Evolutionary conservation across 2,329 filamentous ascomycete species (phyloP), one percentile per base, ranked within the genome.

Genomic region (Fonsecaea monophora): DNA sequence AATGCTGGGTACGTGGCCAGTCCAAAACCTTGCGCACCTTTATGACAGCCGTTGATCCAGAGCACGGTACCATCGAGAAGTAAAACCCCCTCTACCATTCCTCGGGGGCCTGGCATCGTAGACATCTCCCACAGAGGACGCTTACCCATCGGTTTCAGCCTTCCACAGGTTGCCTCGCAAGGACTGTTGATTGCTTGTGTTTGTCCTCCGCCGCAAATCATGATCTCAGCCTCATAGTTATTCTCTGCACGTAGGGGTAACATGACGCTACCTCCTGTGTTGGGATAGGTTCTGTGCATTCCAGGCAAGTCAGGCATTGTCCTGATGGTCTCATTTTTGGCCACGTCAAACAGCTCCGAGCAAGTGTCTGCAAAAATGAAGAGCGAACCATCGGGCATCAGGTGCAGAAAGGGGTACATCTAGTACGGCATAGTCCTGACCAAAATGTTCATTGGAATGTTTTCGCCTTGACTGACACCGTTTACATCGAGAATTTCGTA

Each of bases 321-420:
- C 64, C 81, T 81, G 62, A 83, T 77, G 12, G 82, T 80, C 3
- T 74, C 75, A 65, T 82, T 82, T 53, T 76, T 77, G 40, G 71
- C 75, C 30, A 85, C 81, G 71, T 86, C 82, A 75, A 87, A 87
- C 62, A 84, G 78, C 71, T 88, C 82, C 4, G 84, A 82, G 21
- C 84, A 84, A 73, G 85, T 87, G 38, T 85, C 78, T 15, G 81
- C 80, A 73, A 87, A 86, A 64, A 88, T 78, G 73, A 87, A 88
- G 4, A 88, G 74, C 42, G 77, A 83, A 10, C 86, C 86, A 73
- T 87, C 82, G 38, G 79, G 82, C 42, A 89, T 79, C 1, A 88
- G 78, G 72, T 88, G 86, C 35, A 89, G 76, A 75, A 88, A 88
- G 2, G 86, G 86, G 72, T 88, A 88, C 85, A 87, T 87, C 76